phyloP scores from a whole-genome alignment of 2,329 filamentous ascomycete species.

The Capronia americana region DNA sequence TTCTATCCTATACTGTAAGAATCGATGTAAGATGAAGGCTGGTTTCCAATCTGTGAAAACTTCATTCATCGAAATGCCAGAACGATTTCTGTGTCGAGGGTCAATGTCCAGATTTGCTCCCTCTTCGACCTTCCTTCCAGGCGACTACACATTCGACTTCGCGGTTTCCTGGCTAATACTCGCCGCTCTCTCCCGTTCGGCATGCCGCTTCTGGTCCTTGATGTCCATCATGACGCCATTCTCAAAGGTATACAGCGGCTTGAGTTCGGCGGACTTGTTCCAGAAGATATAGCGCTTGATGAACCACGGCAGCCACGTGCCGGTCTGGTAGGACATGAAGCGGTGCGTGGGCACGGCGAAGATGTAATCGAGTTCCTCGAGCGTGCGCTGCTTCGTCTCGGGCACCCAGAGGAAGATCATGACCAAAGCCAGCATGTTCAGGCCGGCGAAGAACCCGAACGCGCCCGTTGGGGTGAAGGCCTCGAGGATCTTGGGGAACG shows the following conservation, averaged over 20 bases:
- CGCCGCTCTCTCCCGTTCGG: neutral
- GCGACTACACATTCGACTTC: neutral
- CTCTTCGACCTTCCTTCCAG: too few species aligned
- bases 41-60: neutral
- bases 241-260: slow-evolving; percentile 61
- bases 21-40: neutral
- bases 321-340: slow-evolving; percentile 50
- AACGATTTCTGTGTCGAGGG: neutral
- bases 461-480: slow-evolving; percentile 36
- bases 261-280: slow-evolving; percentile 40
- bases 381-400: slow-evolving; percentile 44
- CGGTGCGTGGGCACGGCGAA: slow-evolving; percentile 54
- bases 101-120: too few species aligned
- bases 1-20: neutral
- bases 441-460: slow-evolving; percentile 55
- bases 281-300: slow-evolving; percentile 53
- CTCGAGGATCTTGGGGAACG: slow-evolving; percentile 42
- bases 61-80: neutral
- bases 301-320: slow-evolving; percentile 54
- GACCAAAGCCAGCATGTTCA: slow-evolving; percentile 56
- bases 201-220: slow-evolving; percentile 10
- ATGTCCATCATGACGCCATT: slow-evolving; percentile 15
- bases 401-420: slow-evolving; percentile 51
- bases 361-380: slow-evolving; percentile 51
- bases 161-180: neutral